A percentile compares a stretch with the other conserved stretches of the same genome.
Conservation (phyloP, 73 alveolate genomes). For the Symbiodinium pilosum region DNA sequence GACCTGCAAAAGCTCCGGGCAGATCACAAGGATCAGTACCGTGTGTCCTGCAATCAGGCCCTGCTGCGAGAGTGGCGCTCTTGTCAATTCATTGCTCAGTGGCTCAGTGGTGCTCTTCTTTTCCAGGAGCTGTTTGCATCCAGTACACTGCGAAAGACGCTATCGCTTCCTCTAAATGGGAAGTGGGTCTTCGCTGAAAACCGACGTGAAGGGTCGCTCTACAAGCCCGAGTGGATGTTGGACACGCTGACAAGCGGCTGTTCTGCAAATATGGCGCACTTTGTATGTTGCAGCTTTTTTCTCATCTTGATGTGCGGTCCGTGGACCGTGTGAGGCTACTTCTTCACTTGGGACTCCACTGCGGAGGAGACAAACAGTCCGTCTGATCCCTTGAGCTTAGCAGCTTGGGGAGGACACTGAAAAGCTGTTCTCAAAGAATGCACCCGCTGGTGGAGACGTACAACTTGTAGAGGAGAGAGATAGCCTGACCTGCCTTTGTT, state of each 20-base stretch:
- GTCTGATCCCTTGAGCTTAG: no score
- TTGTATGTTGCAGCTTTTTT: no score
- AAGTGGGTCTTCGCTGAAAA: neutral
- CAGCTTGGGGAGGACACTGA: constrained; percentile 38
- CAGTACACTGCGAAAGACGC: constrained; percentile 32
- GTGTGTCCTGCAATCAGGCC: constrained; percentile 79
- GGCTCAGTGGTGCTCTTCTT: neutral
- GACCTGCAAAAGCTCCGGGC: constrained; percentile 26
- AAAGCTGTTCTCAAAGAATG: constrained; percentile 52
- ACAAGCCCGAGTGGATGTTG: constrained; percentile 80
- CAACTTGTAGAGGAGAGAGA: neutral
- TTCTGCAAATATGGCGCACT: no score
- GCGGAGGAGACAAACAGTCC: constrained; percentile 54
- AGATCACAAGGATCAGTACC: constrained; percentile 40
- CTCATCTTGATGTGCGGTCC: no score
- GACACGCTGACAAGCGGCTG: constrained; percentile 45
- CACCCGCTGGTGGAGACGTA: constrained; percentile 73
- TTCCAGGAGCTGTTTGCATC: constrained; percentile 49
- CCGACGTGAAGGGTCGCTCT: constrained; percentile 39
- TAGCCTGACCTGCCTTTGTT: neutral
- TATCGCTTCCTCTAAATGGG: neutral
- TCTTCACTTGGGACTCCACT: constrained; percentile 66
- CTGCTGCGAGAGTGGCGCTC: neutral
- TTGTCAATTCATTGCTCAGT: neutral
- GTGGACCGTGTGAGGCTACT: constrained; percentile 43